Conservation (phyloP, 495 filamentous ascomycete species). For the Podospora australis region DNA sequence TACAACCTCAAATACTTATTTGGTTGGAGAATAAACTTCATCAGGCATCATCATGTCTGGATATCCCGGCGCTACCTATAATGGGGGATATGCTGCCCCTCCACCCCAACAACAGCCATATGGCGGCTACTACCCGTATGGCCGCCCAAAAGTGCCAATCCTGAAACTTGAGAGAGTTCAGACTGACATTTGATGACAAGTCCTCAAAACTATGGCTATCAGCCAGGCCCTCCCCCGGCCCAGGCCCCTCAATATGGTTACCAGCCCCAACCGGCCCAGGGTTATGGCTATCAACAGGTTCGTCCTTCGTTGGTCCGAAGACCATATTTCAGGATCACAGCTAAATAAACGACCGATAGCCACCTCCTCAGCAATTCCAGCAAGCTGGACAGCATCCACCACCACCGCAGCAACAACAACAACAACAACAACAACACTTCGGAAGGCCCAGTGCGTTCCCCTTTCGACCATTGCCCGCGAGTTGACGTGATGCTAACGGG, state of each 20-base stretch:
- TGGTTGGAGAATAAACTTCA: background rate
- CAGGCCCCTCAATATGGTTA: slow-evolving; percentile 41
- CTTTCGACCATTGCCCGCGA: too few species aligned
- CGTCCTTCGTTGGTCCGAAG: slow-evolving; percentile 5
- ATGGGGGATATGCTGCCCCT: slow-evolving; percentile 5
- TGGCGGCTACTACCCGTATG: slow-evolving; percentile 5
- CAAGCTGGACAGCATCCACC: slow-evolving; percentile 29
- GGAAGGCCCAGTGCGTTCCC: slow-evolving; percentile 34
- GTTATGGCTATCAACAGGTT: slow-evolving; percentile 28
- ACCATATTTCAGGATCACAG: background rate
- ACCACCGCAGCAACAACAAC: slow-evolving; percentile 7
- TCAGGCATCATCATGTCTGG: slow-evolving; percentile 2
- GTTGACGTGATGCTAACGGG: slow-evolving; percentile 7
- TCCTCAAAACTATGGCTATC: slow-evolving; percentile 18
- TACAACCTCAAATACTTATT: background rate
- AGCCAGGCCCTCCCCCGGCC: slow-evolving; percentile 19
- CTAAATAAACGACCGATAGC: slow-evolving; percentile 24
- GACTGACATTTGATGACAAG: slow-evolving; percentile 8
- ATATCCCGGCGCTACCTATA: slow-evolving; percentile 5
- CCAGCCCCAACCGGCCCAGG: slow-evolving; percentile 32
- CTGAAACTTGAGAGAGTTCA: background rate
- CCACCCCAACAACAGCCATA: slow-evolving; percentile 1
- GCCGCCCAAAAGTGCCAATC: background rate
- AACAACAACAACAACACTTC: slow-evolving; percentile 18
- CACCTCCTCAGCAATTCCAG: slow-evolving; percentile 37